Evolutionary conservation across 805 yeast species (phyloP).

Genomic region (Metschnikowia shivogae): DNA sequence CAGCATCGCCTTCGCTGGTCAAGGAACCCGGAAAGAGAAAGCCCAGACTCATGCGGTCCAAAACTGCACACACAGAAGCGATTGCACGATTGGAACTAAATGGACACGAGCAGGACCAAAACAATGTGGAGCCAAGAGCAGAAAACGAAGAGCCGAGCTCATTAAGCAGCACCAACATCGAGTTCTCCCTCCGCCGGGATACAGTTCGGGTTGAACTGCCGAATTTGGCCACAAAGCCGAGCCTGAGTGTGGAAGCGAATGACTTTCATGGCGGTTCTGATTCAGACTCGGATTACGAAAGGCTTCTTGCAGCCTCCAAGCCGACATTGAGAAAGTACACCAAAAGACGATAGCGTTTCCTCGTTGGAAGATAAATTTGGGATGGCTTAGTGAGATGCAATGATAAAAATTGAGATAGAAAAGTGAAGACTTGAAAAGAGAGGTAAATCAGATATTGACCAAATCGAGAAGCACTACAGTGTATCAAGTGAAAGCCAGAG

Average conservation of each 20-base stretch:
- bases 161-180: neutral
- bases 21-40: too few relatives aligned
- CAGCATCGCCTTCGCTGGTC: neutral
- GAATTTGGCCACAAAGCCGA: neutral
- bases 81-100: too few relatives aligned
- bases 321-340: conserved; percentile 12
- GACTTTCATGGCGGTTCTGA: conserved; percentile 8
- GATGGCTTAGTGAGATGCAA: too few relatives aligned
- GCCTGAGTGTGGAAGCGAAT: neutral
- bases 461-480: too few relatives aligned
- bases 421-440: too few relatives aligned
- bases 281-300: conserved; percentile 17
- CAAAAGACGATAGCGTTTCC: conserved; percentile 3
- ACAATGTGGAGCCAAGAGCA: neutral
- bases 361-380: too few relatives aligned
- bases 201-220: neutral
- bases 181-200: neutral
- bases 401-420: too few relatives aligned
- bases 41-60: too few relatives aligned
- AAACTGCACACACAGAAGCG: too few relatives aligned
- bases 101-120: neutral
- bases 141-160: neutral
- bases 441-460: too few relatives aligned
- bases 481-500: too few relatives aligned
- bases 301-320: conserved; percentile 12